These are phyloP conservation scores for Ceratopteris richardii DNA, from an alignment of 75 land plant genomes.

Conservation along the genomic window DNA sequence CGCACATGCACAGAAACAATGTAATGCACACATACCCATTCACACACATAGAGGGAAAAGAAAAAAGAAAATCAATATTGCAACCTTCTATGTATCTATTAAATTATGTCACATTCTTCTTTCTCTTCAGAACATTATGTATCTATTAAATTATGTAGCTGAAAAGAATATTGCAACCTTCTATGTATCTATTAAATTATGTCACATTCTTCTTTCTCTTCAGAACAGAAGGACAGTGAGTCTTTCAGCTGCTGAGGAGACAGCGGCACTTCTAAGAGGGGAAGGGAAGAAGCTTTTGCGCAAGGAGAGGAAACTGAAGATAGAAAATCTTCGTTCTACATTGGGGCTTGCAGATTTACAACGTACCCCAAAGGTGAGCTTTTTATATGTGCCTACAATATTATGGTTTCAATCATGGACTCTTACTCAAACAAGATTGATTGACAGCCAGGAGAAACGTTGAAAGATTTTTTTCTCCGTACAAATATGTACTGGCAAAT, in stretches of 20 bases:
- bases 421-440: not conserved
- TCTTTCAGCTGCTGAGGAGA: slow-evolving; percentile 33
- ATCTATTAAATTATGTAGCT: no score
- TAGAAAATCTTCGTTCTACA: slow-evolving; percentile 78
- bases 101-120: no score
- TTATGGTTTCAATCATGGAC: no score
- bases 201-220: not conserved
- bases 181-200: no score
- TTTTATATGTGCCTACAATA: no score
- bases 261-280: slow-evolving; percentile 86
- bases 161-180: no score
- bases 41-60: no score
- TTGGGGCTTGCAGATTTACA: slow-evolving; percentile 95
- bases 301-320: slow-evolving; percentile 87
- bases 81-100: no score
- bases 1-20: no score
- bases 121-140: not conserved
- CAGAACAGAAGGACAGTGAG: not conserved
- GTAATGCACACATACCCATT: no score
- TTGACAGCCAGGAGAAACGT: slow-evolving; percentile 84
- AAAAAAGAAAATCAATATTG: no score
- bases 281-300: slow-evolving; percentile 70
- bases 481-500: slow-evolving; percentile 95
- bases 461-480: slow-evolving; percentile 84
- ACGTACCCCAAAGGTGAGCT: slow-evolving; percentile 80